Base-by-base conservation (phyloP, 768 basidiomycete genomes). In the Amylocystis lapponica region DNA sequence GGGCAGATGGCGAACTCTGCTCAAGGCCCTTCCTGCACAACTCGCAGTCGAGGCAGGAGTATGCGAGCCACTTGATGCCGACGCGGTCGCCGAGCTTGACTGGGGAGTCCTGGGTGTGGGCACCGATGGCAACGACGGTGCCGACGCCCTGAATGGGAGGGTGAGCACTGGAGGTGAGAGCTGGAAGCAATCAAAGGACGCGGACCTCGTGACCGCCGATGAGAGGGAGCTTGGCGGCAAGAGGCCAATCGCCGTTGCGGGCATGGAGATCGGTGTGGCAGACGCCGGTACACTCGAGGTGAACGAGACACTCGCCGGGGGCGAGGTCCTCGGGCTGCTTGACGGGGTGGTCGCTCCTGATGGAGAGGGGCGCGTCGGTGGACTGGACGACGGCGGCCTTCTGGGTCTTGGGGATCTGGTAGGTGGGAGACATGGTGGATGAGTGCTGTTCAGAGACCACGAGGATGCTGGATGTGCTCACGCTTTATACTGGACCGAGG, bases 201-300 rank as follows among this genome's bases (percentile, higher is more conserved):
- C 51, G 35, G 23, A 57, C 55, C 55, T 65, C 64, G 57, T 92
- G 90, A 0, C 91, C 87, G 13, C 86, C 86, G 44, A 90, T 76
- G 36, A 89, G 75, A 0, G 83, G 84, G 1, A 69, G 69, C 40
- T 69, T 75, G 26, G 78, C 69, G n/a, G 71, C 62, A 9, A 86
- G 45, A 0, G 91, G 91, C 92, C 92, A 93, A 58, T 93, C 91
- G 33, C 76, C 78, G 29, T 74, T 63, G 27, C 76, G 76, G 21
- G 82, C 82, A 54, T 91, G 89, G 12, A 88, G 72, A 55, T 91
- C 89, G 3, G 84, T 86, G 57, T 90, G 87, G 65, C 89, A 91
- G n/a, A 90, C 86, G 43, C 88, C 88, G 5, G 83, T 81, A 65
- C 77, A 82, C 27, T 74, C 70, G 56, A 91, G 69, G 63, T 85